Evolutionary conservation across 163 green algal genomes (phyloP), one percentile per base, ranked within the genome.

Genomic region (Prototheca wickerhamii): DNA sequence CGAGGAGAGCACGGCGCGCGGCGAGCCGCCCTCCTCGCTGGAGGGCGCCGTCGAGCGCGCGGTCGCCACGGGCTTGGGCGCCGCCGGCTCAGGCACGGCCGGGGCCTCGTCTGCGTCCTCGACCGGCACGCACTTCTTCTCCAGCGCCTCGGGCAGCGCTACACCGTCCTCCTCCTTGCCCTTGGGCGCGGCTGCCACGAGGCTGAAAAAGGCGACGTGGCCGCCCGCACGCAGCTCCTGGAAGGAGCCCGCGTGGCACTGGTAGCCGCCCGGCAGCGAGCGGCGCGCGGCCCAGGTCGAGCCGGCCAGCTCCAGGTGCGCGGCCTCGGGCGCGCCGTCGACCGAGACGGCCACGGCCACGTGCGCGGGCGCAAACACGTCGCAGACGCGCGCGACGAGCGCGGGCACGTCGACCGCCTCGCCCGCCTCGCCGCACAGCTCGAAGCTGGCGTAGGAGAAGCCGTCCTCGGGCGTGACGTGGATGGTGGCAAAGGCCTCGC

Each of bases 401-500:
- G 75, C 65, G 2, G 73, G 61, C n/a, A 59, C 44, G 50, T 79
- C 64, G 28, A 76, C 21, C 20, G 37, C 37, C 1, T 73, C 64
- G 20, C 62, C 25, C 0, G 52, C 62, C 42, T 78, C 84, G 15
- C 83, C 79, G 51, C 68, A 78, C 7, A 95, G 61, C 78, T 99
- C 94, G 32, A 97, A 81, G 46, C 76, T 91, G 7, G 92, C 91
- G 61, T 98, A 99, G 53, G 69, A 89, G 73, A 89, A 96, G 61
- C 74, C 80, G 7, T 86, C 79, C 82, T 99, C 92, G 0, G 94
- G 94, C 0, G 93, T 98, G 76, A 98, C 88, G 76, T 98, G 94
- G 60, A 98, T 94, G 54, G 94, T 99, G 43, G 88, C 89, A 73
- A 92, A 89, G 29, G 79, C 79, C 2, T 31, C 71, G 18, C 68